Conservation (phyloP, 2,329 filamentous ascomycete genomes). For the Botrytis tulipae region DNA sequence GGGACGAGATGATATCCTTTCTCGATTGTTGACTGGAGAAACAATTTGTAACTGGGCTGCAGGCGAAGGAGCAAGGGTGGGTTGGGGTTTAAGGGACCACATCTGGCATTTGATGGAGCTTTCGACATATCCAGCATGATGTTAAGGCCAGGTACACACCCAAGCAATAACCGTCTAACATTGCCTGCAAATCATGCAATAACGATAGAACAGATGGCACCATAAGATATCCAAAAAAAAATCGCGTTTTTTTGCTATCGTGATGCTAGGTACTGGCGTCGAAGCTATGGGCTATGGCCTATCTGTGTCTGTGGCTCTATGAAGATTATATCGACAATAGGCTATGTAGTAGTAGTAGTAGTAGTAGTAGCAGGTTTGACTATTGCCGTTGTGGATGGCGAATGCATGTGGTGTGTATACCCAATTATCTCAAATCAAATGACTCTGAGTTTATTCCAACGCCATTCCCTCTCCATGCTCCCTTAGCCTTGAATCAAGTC, state of each 20-base stretch:
- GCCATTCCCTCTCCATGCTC: slow-evolving; percentile 21
- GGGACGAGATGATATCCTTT: slow-evolving; percentile 7
- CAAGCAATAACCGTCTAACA: slow-evolving; percentile 17
- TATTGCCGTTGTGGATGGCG: slow-evolving; percentile 39
- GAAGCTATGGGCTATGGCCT: slow-evolving; percentile 53
- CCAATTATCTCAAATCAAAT: slow-evolving; percentile 19
- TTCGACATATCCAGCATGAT: slow-evolving; percentile 8
- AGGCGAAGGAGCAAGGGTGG: slow-evolving; percentile 10
- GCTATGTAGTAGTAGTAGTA: slow-evolving; percentile 47
- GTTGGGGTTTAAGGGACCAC: slow-evolving; percentile 10
- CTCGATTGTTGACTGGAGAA: background rate
- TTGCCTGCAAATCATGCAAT: slow-evolving; percentile 29
- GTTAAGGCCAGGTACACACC: slow-evolving; percentile 16
- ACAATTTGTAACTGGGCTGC: slow-evolving; percentile 15
- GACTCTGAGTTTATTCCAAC: slow-evolving; percentile 17
- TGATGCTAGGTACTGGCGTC: slow-evolving; percentile 69
- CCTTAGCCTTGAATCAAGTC: background rate
- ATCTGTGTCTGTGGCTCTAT: slow-evolving; percentile 54
- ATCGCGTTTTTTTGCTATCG: slow-evolving; percentile 65
- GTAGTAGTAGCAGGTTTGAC: slow-evolving; percentile 34
- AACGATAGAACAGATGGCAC: slow-evolving; percentile 38
- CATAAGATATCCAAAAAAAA: slow-evolving; percentile 41
- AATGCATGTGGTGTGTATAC: slow-evolving; percentile 32
- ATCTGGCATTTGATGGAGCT: slow-evolving; percentile 13
- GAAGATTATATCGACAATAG: slow-evolving; percentile 67